Evolutionary conservation across 352 stramenopile genomes (phyloP).

Genomic region (Hyaloperonospora brassicae): DNA sequence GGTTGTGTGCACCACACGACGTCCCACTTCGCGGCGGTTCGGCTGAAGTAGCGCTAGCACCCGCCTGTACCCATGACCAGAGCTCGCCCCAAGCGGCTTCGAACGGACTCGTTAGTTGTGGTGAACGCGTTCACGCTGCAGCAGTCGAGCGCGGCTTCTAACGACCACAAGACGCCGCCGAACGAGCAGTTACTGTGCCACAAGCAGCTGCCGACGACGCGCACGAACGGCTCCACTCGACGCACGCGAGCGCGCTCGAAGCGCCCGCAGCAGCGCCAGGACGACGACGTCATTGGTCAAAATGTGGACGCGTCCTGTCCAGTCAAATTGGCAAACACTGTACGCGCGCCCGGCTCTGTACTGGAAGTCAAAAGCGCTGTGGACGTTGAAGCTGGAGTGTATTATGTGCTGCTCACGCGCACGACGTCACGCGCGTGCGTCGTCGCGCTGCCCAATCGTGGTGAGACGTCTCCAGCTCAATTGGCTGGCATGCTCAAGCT

Average conservation of each 20-base stretch:
- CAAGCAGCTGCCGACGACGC: conserved; percentile 10
- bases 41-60: no score
- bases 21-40: no score
- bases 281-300: conserved; percentile 5
- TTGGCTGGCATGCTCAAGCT: conserved; percentile 44
- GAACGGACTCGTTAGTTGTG: conserved; percentile 32
- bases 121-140: conserved; percentile 38
- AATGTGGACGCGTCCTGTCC: conserved; percentile 19
- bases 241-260: no score
- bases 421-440: conserved; percentile 34
- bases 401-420: conserved; percentile 54
- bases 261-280: conserved; percentile 4
- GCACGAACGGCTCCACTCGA: neutral
- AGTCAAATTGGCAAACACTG: conserved; percentile 8
- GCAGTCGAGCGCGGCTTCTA: neutral
- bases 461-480: conserved; percentile 18
- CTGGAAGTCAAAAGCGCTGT: conserved; percentile 31
- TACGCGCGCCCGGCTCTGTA: conserved; percentile 1
- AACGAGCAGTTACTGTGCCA: conserved; percentile 11
- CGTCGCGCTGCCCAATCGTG: conserved; percentile 38
- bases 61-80: conserved; percentile 19
- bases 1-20: no score
- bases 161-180: neutral
- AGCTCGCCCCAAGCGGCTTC: conserved; percentile 6
- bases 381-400: conserved; percentile 41